Base-by-base conservation (phyloP, 192 early-diverging fungal genomes). In the Pilaira anomala region DNA sequence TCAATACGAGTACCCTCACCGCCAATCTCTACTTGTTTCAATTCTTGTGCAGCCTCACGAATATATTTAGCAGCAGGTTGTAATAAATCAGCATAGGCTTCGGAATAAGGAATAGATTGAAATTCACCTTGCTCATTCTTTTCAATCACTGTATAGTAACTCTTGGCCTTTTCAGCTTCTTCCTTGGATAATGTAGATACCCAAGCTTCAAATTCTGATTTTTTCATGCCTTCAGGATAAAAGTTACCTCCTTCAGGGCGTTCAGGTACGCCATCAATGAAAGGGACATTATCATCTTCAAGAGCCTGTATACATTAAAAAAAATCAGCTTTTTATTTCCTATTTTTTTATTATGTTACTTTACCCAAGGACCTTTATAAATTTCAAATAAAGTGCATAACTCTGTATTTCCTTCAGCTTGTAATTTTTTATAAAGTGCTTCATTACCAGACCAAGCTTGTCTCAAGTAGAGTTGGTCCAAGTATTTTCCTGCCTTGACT, bases 161-260 rank as follows among this genome's bases (percentile, higher is more conserved):
- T 81, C 54, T 78, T 80, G 49, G 89, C 89, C 13, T 79, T 63
- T 36, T 67, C 64, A 25, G 63, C 61, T 13, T 83, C 81, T 3
- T 71, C 71, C 7, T 73, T 40, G 16, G 51, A 42, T 40, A 91
- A 72, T 18, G 78, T 73, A 4, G 45, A 46, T 6, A 80, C 53
- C 86, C 86, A 91, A 13, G 58, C 51, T 22, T 77, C 58, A 50
- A 87, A 91, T 66, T 91, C 86, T 18, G 75, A 75, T 24, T 74
- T 72, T 36, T 76, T 83, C 79, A 91, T 88, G 25, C 85, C 83
- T 26, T 86, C 87, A 2, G 88, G 88, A 59, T 91, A 91, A 63
- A 83, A 87, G 60, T 88, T 88, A 46, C 76, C 87, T 2, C 77
- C 77, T 39, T 72, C 72, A 21, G 89, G 89, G 2, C 68, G 60